Conservation (phyloP, 495 filamentous ascomycete genomes). For the Cenococcum geophilum region DNA sequence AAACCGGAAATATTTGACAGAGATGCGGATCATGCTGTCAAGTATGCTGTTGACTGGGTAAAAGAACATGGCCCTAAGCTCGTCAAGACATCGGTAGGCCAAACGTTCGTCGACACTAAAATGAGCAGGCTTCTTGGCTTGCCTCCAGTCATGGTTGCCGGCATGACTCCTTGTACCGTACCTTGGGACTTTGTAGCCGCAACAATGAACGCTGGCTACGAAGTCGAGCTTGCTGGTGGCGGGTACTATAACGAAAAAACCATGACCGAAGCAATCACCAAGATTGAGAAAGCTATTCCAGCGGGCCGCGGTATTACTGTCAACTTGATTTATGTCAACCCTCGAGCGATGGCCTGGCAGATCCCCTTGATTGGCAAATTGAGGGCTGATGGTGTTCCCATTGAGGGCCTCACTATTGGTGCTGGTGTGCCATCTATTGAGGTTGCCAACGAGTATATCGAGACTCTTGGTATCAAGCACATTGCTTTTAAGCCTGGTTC, state of each 20-base stretch:
- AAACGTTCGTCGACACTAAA: constrained; percentile 92
- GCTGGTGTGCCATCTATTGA: constrained; percentile 92
- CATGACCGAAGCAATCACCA: constrained; percentile 81
- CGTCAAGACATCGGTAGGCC: constrained; percentile 76
- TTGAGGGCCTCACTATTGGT: constrained; percentile 91
- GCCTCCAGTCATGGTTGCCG: constrained; percentile 86
- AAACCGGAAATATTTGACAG: constrained; percentile 96
- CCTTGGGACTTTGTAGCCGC: constrained; percentile 95
- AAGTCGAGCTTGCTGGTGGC: constrained; percentile 83
- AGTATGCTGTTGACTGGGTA: constrained; percentile 96
- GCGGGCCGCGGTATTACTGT: constrained; percentile 88
- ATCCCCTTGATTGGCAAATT: constrained; percentile 84
- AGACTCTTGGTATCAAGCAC: constrained; percentile 89
- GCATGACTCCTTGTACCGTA: constrained; percentile 93
- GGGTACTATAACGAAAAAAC: constrained; percentile 89
- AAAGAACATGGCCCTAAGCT: constrained; percentile 88
- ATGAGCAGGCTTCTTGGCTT: constrained; percentile 90
- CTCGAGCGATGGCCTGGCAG: constrained; percentile 94
- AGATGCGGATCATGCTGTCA: constrained; percentile 85
- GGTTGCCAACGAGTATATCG: constrained; percentile 88
- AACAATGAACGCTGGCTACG: constrained; percentile 91
- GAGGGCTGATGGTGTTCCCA: constrained; percentile 79
- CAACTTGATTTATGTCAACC: constrained; percentile 96
- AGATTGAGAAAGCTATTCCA: constrained; percentile 83
- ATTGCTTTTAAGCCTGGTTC: constrained; percentile 95